Base-by-base conservation (phyloP, 805 yeast genomes). In the Saccharomycopsis vini region DNA sequence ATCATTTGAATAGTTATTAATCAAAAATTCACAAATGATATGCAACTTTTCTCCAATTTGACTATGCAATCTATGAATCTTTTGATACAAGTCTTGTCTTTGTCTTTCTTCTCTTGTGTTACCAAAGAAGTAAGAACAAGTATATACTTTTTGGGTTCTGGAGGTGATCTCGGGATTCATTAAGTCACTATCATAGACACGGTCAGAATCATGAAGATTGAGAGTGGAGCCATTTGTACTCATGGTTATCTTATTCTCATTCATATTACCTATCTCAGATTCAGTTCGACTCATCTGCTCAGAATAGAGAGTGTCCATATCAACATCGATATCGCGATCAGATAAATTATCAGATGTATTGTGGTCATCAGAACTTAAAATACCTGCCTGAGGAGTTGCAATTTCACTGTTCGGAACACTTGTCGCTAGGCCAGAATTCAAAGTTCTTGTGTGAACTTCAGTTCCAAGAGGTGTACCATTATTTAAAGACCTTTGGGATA, bases 11-110 rank as follows among this genome's bases (percentile, higher is more conserved):
- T 71, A 71, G 40, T 73, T 62, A 1, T 65, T 58, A 5, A 61
- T 53, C 45, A 87, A 60, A 50, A 69, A 72, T 6, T 60, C 54
- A 43, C 68, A 72, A 3, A 84, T 58, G 4, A 66, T 64, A 55
- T 84, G 95, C 43, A 89, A 69, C 35, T 75, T 66, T 46, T 68
- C 63, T 0, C 90, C 92, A 33, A 87, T 67, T 24, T 64, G 56
- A 20, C 73, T 68, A 40, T 94, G 71, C 5, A 76, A 58, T 9
- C 70, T 67, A 54, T 89, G 95, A 3, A 89, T 61, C 42, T 64
- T 63, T 7, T 56, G 47, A 52, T 79, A 79, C 10, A 66, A 57
- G 1, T 70, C 67, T 37, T 67, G 63, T 13, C 51, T 49, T 26
- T 62, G 53, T 56, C 74, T 68, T 29, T 68, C 66, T n/a, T 65